Evolutionary conservation across 345 rosid species (phyloP).

Genomic region (Melaleuca alternifolia): DNA sequence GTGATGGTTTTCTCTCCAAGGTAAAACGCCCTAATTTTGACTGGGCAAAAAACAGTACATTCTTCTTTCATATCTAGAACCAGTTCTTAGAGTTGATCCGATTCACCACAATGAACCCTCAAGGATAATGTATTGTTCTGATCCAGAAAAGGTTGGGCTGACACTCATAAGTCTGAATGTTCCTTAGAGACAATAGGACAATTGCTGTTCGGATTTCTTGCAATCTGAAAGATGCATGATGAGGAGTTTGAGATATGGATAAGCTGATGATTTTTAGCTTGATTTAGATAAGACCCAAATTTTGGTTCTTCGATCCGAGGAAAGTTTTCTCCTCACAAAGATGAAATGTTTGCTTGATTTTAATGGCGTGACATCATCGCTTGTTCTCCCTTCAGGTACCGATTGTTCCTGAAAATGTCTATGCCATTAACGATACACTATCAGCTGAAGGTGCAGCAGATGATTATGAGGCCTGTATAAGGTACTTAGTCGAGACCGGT

Average conservation of each 20-base stretch:
- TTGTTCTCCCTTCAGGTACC: conserved; percentile 34
- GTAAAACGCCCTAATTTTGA: conserved; percentile 13
- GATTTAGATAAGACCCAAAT: neutral
- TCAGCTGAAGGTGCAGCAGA: conserved; percentile 80
- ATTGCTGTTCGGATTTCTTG: neutral
- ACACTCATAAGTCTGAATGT: neutral
- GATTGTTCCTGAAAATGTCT: conserved; percentile 49
- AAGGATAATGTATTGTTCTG: neutral
- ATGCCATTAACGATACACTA: conserved; percentile 66
- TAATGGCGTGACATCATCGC: neutral
- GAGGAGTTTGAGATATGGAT: neutral
- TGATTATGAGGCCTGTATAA: conserved; percentile 69
- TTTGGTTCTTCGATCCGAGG: neutral
- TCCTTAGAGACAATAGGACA: neutral
- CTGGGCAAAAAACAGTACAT: neutral
- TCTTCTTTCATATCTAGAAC: neutral
- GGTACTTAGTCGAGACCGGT: conserved; percentile 32
- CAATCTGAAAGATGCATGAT: neutral
- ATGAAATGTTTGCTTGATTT: neutral
- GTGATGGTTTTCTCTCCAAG: conserved; percentile 53
- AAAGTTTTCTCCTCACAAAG: neutral
- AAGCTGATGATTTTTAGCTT: neutral
- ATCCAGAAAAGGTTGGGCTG: neutral
- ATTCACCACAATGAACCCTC: neutral
- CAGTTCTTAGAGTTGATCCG: neutral